Percentiles rank a stretch among this genome's conserved stretches.
phyloP scores from a whole-genome alignment of 345 rosid species.

The Lepidium didymum region DNA sequence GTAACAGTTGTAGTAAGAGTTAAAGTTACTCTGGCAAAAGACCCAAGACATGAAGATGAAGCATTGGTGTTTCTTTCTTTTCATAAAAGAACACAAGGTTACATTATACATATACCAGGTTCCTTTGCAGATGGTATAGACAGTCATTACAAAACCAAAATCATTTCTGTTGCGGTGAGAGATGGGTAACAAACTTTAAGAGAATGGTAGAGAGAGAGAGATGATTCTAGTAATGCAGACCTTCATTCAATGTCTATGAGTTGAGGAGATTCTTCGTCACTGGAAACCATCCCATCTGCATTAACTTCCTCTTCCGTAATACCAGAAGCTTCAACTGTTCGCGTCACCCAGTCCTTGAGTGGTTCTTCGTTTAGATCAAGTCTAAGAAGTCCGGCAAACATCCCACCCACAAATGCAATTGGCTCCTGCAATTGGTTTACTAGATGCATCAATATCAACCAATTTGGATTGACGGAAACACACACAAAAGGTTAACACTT shows the following conservation, averaged over 20 bases:
- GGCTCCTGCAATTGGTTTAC: constrained; percentile 21
- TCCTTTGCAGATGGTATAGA: neutral
- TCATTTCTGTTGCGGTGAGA: neutral
- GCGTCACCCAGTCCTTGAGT: constrained; percentile 28
- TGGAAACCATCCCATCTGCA: constrained; percentile 11
- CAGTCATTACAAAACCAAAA: neutral
- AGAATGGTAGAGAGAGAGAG: neutral
- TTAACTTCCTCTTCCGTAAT: constrained; percentile 16
- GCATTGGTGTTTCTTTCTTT: neutral
- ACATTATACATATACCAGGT: neutral
- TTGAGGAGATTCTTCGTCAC: constrained; percentile 30
- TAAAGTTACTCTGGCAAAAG: no score
- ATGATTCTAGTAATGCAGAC: neutral
- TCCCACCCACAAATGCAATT: constrained; percentile 33
- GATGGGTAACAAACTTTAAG: neutral
- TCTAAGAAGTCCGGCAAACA: constrained; percentile 34
- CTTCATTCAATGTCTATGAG: constrained; percentile 32
- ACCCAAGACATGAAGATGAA: neutral
- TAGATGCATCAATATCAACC: neutral
- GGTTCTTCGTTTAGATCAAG: constrained; percentile 33
- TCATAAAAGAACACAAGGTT: neutral
- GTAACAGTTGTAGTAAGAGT: no score
- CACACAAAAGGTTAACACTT: neutral
- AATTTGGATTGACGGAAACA: neutral
- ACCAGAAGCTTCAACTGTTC: constrained; percentile 34